Percentiles rank a stretch among this genome's conserved stretches.
These are phyloP conservation scores for Saccharomycopsis synnaedendra DNA, from an alignment of 805 yeast species.

Conservation along the genomic window DNA sequence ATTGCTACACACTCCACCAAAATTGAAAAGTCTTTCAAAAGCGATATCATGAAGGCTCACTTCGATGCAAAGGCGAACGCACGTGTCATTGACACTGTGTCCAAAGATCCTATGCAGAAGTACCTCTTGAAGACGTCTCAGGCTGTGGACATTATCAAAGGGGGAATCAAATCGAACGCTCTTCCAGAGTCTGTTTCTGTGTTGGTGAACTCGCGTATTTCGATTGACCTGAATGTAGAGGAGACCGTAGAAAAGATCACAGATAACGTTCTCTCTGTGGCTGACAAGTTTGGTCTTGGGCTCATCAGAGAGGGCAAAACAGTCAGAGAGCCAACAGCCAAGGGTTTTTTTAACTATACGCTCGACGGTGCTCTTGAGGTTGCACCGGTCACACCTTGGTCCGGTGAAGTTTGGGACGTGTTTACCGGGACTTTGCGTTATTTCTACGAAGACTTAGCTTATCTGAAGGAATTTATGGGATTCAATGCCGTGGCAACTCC, in stretches of 20 bases:
- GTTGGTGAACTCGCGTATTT: constrained; percentile 53
- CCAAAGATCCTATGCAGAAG: constrained; percentile 17
- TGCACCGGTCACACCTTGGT: constrained; percentile 41
- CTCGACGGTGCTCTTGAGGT: constrained; percentile 29
- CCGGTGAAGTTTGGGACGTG: constrained; percentile 37
- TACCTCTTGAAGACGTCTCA: constrained; percentile 50
- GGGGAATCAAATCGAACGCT: constrained; percentile 71
- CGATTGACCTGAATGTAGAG: constrained; percentile 39
- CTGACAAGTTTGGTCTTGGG: constrained; percentile 38
- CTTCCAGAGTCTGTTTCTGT: constrained; percentile 53
- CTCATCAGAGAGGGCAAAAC: constrained; percentile 29
- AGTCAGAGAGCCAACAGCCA: constrained; percentile 20
- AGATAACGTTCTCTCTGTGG: constrained; percentile 28
- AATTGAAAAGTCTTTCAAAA: constrained; percentile 20
- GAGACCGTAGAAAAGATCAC: constrained; percentile 30
- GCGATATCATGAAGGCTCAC: constrained; percentile 27
- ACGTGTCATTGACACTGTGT: constrained; percentile 21
- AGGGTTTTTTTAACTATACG: constrained; percentile 33
- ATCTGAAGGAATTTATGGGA: constrained; percentile 24
- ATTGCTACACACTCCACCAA: constrained; percentile 38
- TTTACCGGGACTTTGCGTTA: constrained; percentile 55
- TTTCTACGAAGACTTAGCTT: constrained; percentile 47
- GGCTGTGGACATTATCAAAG: constrained; percentile 54
- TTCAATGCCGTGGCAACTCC: constrained; percentile 40
- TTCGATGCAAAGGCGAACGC: constrained; percentile 25